Conservation (phyloP, 2,329 filamentous ascomycete species). For the Penicillium hordei region DNA sequence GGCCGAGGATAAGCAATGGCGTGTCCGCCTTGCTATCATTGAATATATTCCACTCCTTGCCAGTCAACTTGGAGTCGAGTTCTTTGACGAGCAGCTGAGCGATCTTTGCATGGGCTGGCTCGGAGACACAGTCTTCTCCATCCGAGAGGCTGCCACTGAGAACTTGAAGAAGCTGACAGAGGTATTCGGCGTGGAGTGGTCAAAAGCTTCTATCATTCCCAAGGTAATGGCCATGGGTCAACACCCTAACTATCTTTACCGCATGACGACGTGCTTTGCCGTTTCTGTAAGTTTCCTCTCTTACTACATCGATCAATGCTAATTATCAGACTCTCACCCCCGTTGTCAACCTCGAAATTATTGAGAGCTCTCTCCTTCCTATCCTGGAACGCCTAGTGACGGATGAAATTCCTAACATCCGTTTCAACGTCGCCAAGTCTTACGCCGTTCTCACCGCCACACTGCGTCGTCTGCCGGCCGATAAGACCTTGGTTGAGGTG, state of each 20-base stretch:
- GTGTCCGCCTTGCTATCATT: slow-evolving; percentile 95
- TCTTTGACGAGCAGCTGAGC: slow-evolving; percentile 97
- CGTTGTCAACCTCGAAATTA: slow-evolving; percentile 89
- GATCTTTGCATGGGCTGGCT: slow-evolving; percentile 98
- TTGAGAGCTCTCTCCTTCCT: slow-evolving; percentile 87
- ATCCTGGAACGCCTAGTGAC: slow-evolving; percentile 92
- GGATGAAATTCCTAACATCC: slow-evolving; percentile 97
- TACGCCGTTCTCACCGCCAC: slow-evolving; percentile 87
- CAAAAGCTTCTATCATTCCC: slow-evolving; percentile 92
- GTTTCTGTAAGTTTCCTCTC: slow-evolving; percentile 72
- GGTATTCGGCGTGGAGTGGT: slow-evolving; percentile 98
- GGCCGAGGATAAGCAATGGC: slow-evolving; percentile 99
- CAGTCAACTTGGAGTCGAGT: slow-evolving; percentile 91
- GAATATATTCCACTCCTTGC: slow-evolving; percentile 97
- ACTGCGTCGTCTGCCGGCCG: slow-evolving; percentile 84
- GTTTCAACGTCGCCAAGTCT: slow-evolving; percentile 99
- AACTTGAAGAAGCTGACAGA: slow-evolving; percentile 98
- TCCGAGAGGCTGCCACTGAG: slow-evolving; percentile 93
- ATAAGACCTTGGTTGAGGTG: slow-evolving; percentile 79
- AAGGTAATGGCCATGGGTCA: slow-evolving; percentile 99
- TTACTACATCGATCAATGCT: slow-evolving; percentile 19
- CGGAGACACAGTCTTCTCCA: slow-evolving; percentile 97
- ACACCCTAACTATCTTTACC: slow-evolving; percentile 97
- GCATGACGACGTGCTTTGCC: slow-evolving; percentile 99
- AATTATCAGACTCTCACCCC: slow-evolving; percentile 77